phyloP scores from a whole-genome alignment of 2,329 filamentous ascomycete species.

The Trichoderma aggressivum region DNA sequence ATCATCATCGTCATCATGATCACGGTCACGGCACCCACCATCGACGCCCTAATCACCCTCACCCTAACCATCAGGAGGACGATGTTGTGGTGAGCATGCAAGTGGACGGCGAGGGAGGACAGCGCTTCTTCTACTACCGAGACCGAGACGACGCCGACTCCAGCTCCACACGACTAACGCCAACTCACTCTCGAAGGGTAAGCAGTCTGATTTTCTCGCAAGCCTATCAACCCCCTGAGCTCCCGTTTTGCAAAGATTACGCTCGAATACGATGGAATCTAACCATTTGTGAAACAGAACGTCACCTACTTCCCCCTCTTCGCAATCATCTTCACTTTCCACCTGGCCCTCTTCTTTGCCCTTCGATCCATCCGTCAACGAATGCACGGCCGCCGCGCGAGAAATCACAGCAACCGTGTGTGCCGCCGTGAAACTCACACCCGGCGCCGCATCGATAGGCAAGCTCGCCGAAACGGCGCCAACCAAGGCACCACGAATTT shows the following conservation, averaged over 20 bases:
- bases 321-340: constrained; percentile 18
- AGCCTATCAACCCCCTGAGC: neutral
- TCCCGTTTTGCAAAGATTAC: neutral
- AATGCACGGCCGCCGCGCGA: neutral
- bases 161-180: neutral
- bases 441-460: constrained; percentile 28
- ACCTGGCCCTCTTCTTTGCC: constrained; percentile 8
- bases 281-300: neutral
- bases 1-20: neutral
- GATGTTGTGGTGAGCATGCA: neutral
- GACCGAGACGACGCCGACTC: neutral
- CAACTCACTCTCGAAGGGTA: neutral
- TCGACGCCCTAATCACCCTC: neutral
- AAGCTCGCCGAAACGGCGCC: constrained; percentile 22
- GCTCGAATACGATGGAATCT: neutral
- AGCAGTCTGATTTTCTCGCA: neutral
- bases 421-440: constrained; percentile 19
- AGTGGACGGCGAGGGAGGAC: neutral
- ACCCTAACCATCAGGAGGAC: neutral
- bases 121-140: constrained; percentile 6
- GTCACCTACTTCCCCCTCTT: constrained; percentile 4
- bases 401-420: neutral
- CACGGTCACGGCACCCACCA: neutral
- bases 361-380: constrained; percentile 14
- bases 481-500: constrained; percentile 24